Percentiles rank a stretch among this genome's conserved stretches.
Conservation (phyloP, 2,329 filamentous ascomycete species). For the Aschersonia sp. region DNA sequence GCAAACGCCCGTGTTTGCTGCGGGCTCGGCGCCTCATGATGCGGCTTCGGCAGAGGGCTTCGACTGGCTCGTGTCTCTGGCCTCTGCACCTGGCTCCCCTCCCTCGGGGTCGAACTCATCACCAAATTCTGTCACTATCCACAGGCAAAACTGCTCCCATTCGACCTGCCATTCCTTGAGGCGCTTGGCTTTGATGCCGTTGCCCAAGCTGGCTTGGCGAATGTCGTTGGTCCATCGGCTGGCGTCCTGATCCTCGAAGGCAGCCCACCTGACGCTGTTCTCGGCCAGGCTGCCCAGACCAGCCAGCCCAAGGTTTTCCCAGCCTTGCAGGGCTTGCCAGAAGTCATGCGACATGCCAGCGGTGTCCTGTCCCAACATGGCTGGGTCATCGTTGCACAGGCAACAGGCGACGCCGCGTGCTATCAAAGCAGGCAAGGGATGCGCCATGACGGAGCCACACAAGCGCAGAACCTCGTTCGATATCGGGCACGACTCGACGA, state of each 20-base stretch:
- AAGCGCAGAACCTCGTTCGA: slow-evolving; percentile 78
- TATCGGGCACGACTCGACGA: slow-evolving; percentile 82
- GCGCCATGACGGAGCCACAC: slow-evolving; percentile 59
- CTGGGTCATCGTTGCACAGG: slow-evolving; percentile 83
- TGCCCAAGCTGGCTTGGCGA: slow-evolving; percentile 57
- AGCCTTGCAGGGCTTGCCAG: slow-evolving; percentile 79
- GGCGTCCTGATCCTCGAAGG: slow-evolving; percentile 64
- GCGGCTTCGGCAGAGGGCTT: too few species aligned
- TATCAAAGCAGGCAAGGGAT: slow-evolving; percentile 71
- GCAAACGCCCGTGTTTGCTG: too few species aligned
- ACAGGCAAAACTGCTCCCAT: slow-evolving; percentile 85
- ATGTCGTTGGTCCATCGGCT: slow-evolving; percentile 61
- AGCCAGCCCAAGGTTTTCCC: slow-evolving; percentile 79
- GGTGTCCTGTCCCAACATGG: slow-evolving; percentile 69
- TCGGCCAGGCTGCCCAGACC: slow-evolving; percentile 78
- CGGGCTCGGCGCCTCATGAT: too few species aligned
- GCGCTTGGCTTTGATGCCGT: slow-evolving; percentile 53
- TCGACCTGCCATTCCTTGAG: slow-evolving; percentile 65
- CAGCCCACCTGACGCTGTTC: slow-evolving; percentile 83
- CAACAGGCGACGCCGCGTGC: slow-evolving; percentile 72
- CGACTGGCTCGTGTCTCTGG: background rate
- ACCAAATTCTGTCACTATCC: slow-evolving; percentile 68
- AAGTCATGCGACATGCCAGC: slow-evolving; percentile 84
- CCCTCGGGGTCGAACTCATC: slow-evolving; percentile 39
- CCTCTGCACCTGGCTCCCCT: background rate